Percentiles rank a stretch among this genome's conserved stretches.
phyloP scores from a whole-genome alignment of 2,329 filamentous ascomycete species.

The Xylaria sp. region DNA sequence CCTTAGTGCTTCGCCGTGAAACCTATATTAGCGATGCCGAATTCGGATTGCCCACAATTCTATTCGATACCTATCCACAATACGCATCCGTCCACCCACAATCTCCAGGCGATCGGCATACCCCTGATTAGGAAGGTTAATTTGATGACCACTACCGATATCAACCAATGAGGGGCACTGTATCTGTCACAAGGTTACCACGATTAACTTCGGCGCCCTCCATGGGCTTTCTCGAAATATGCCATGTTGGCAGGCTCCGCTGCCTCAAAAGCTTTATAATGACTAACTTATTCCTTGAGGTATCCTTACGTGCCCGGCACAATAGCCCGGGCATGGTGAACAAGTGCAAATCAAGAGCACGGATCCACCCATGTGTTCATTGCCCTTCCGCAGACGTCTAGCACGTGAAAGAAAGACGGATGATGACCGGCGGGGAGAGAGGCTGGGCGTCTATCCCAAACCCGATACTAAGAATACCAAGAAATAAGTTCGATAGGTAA shows the following conservation, averaged over 20 bases:
- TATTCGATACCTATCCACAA: conserved; percentile 13
- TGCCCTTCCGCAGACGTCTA: background rate
- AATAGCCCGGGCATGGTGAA: too few relatives aligned
- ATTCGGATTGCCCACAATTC: conserved; percentile 19
- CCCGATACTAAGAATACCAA: background rate
- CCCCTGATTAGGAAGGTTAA: conserved; percentile 39
- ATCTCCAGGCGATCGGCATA: conserved; percentile 33
- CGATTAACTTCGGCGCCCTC: background rate
- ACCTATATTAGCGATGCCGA: conserved; percentile 16
- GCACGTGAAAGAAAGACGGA: conserved; percentile 22
- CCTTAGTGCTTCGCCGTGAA: conserved; percentile 10
- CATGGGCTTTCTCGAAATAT: background rate
- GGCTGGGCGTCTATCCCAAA: conserved; percentile 4
- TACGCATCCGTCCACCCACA: conserved; percentile 5
- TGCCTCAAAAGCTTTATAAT: background rate
- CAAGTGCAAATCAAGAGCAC: conserved; percentile 23
- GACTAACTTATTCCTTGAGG: background rate
- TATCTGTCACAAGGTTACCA: conserved; percentile 24
- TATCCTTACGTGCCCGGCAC: background rate
- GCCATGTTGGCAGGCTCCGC: background rate
- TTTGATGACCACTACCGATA: conserved; percentile 8
- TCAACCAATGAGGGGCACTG: conserved; percentile 28
- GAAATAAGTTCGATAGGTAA: background rate
- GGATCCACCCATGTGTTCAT: conserved; percentile 22
- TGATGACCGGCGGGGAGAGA: conserved; percentile 5